Evolutionary conservation across 108 stramenopile genomes (phyloP), one percentile per base, ranked within the genome.

Genomic region (Skeletonema grethae): DNA sequence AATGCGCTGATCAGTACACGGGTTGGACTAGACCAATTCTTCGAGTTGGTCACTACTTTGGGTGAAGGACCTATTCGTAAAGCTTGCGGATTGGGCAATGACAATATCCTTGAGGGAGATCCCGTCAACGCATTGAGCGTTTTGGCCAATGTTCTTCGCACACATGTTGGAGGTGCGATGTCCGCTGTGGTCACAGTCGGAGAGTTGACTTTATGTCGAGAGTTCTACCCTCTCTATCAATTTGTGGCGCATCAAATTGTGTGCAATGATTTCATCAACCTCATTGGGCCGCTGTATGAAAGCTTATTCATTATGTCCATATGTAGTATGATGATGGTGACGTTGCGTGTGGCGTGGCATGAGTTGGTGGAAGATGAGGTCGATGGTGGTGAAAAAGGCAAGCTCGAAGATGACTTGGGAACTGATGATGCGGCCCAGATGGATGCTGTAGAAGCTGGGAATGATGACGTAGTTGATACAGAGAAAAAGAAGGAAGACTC

Each of bases 301-400:
- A 18, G n/a, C 10, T 2, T 65, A 22, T 56, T 56, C 57, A 7
- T 65, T 10, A 58, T 65, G 12, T 65, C 64, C 9, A 25, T 65
- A 25, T 65, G 12, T 25, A 57, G 56, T 7, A 65, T 65, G 64
- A 0, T 58, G 0, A 65, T 65, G 64, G 57, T 65, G 15, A 65
- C 64, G 16, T 22, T 58, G 28, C 64, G 64, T 65, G 64, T 65
- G 56, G 64, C 64, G 25, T 65, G 64, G 64, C 64, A 65, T 58
- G 64, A 65, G 22, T 58, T 65, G 56, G 56, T 57, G 64, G 64
- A 65, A 56, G 64, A 65, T 20, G 60, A 61, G 24, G 60, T 22
- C 22, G 15, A 15, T 24, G 50, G 50, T 7, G 50, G 6, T 0
- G 50, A 7, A 24, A 22, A 8, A 7, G 22, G 20, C 7, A 53